phyloP scores from a whole-genome alignment of 2,329 filamentous ascomycete genomes.

The Fusarium clavum region DNA sequence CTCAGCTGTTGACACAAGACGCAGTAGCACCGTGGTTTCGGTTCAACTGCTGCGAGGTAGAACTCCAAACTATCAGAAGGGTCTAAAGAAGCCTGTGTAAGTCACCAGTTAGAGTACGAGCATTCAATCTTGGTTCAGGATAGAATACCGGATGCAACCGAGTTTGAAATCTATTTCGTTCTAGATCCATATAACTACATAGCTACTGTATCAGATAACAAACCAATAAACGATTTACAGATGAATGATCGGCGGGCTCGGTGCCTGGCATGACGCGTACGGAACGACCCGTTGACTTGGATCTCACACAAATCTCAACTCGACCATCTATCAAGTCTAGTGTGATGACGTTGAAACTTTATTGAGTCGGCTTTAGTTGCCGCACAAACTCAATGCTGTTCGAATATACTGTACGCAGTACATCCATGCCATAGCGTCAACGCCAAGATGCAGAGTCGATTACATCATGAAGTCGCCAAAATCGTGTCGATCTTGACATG shows the following conservation, averaged over 20 bases:
- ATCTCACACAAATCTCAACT: neutral
- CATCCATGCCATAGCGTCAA: neutral
- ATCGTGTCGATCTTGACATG: neutral
- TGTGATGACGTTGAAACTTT: conserved; percentile 1
- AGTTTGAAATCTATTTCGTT: neutral
- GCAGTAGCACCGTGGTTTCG: neutral
- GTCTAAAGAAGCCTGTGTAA: neutral
- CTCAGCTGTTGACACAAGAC: too few species aligned
- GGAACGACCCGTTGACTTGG: conserved; percentile 1
- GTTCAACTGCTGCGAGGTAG: neutral
- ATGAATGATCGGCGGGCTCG: neutral
- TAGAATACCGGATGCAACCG: neutral
- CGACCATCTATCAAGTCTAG: neutral
- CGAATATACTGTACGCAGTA: neutral
- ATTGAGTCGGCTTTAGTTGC: neutral
- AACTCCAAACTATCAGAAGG: neutral
- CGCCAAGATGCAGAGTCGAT: neutral
- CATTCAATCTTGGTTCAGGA: neutral
- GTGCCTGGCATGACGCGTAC: neutral
- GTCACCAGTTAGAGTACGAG: neutral
- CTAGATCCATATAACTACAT: neutral
- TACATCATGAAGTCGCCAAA: conserved; percentile 10
- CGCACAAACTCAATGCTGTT: conserved; percentile 8
- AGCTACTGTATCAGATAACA: neutral
- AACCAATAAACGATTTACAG: neutral